Base-by-base conservation (phyloP, 257 asterid genomes). In the Plantago ovata region DNA sequence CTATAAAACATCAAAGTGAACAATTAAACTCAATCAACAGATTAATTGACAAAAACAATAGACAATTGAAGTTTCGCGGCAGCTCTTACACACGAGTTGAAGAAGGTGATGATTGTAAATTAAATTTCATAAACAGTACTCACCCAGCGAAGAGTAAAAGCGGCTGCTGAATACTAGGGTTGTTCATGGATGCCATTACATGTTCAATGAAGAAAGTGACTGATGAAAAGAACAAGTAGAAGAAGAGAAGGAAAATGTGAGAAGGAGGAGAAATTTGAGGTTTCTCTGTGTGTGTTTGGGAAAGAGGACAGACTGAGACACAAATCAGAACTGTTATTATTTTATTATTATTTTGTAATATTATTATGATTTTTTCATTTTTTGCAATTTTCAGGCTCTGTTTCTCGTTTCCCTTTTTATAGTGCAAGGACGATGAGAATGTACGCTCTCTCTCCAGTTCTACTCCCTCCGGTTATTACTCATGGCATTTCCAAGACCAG, bases 151-250 rank as follows among this genome's bases (percentile, higher is more conserved):
- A 75, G 54, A 67, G 73, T 66, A 68, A 42, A 45, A 86, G 89
- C 94, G 92, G 92, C 92, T 59, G 70, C 56, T 53, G 72, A 65
- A 60, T 51, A 73, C 72, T 74, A 76, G 78, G 78, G 84, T 58
- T 77, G 53, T 67, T 46, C 69, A 60, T 48, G 57, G 72, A 66
- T 79, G 72, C 77, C 90, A 79, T 79, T 69, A 72, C 67, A 47
- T 12, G 69, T 38, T 58, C 33, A 49, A 53, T 41, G 43, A 55
- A 48, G 72, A 67, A 66, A 65, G 63, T 39, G 79, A 67, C 69
- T 66, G 62, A 62, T 54, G 58, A 47, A 61, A 52, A 36, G 39
- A 38, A 59, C 22, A 47, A 71, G 68, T 19, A 38, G 50, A 28
- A 49, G 71, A 42, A 56, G 71, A 70, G 75, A 63, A 55, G 60